Evolutionary conservation across 768 basidiomycete genomes (phyloP).

Genomic region (Rhodotorula kratochvilovae): DNA sequence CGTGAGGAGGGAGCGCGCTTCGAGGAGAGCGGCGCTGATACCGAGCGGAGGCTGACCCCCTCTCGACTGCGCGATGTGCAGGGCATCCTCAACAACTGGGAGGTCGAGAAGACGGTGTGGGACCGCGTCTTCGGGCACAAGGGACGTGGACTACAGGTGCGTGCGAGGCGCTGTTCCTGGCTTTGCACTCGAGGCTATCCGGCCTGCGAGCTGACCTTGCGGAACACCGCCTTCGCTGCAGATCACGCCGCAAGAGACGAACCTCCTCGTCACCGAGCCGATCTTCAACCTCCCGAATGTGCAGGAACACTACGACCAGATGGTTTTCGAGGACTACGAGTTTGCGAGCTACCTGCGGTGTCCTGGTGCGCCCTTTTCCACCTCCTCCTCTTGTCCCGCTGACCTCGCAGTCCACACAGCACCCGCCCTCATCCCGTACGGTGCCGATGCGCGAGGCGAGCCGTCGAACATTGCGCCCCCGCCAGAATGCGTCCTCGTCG

Average conservation of each 20-base stretch:
- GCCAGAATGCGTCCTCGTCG: slow-evolving; percentile 73
- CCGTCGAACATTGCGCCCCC: slow-evolving; percentile 41
- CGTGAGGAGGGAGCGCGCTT: too few relatives aligned
- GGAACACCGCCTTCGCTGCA: slow-evolving; percentile 45
- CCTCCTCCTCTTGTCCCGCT: not conserved
- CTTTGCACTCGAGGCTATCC: not conserved
- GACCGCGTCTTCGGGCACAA: slow-evolving; percentile 73
- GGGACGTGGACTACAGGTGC: slow-evolving; percentile 48
- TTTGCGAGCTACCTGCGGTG: slow-evolving; percentile 75
- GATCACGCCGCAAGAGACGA: slow-evolving; percentile 68
- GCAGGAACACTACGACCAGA: slow-evolving; percentile 88
- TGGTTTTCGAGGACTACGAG: slow-evolving; percentile 94
- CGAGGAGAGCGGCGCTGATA: not conserved
- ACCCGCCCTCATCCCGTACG: slow-evolving; percentile 71
- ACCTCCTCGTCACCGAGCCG: slow-evolving; percentile 84
- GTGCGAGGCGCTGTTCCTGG: not conserved
- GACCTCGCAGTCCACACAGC: slow-evolving; percentile 52
- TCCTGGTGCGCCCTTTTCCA: slow-evolving; percentile 60
- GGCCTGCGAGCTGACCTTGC: not conserved
- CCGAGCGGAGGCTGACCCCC: not conserved
- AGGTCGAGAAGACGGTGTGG: slow-evolving; percentile 90
- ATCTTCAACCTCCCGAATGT: slow-evolving; percentile 90
- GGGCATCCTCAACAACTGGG: slow-evolving; percentile 94
- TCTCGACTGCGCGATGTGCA: slow-evolving; percentile 44
- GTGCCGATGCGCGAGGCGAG: slow-evolving; percentile 47